These are phyloP conservation scores for Xylariaceae sp. DNA, from an alignment of 2,329 filamentous ascomycete species.

Conservation along the genomic window DNA sequence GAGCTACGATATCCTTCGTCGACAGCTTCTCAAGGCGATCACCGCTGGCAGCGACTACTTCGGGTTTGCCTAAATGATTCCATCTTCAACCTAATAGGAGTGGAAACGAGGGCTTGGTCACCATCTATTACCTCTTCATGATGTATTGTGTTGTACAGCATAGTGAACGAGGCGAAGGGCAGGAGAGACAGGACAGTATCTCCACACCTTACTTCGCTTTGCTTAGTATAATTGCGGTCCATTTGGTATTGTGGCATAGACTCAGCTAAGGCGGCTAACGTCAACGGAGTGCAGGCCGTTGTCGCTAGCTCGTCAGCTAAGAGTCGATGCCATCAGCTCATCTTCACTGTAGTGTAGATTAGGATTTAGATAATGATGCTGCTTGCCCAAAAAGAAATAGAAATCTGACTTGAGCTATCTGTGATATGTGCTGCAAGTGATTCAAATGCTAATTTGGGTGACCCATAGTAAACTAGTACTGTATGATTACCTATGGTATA, in stretches of 20 bases:
- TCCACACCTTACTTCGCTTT: slow-evolving; percentile 5
- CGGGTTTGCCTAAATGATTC: slow-evolving; percentile 76
- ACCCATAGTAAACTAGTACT: no score
- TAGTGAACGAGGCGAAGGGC: slow-evolving; percentile 7
- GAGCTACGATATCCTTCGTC: slow-evolving; percentile 86
- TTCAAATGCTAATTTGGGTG: no score
- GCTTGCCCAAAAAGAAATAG: no score
- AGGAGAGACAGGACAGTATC: slow-evolving; percentile 10
- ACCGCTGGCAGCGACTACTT: slow-evolving; percentile 98
- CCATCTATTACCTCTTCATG: slow-evolving; percentile 9
- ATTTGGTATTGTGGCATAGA: slow-evolving; percentile 13
- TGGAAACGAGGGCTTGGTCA: background rate
- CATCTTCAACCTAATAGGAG: background rate
- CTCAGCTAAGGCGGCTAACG: slow-evolving; percentile 8
- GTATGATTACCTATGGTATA: no score
- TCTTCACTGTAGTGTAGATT: slow-evolving; percentile 20
- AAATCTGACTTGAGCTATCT: no score
- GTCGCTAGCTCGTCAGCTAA: slow-evolving; percentile 14
- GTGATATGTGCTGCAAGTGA: no score
- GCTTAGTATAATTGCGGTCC: slow-evolving; percentile 8
- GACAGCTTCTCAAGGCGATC: slow-evolving; percentile 91
- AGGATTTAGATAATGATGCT: slow-evolving; percentile 10
- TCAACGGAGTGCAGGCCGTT: slow-evolving; percentile 38
- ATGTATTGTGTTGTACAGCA: slow-evolving; percentile 21
- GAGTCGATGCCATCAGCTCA: slow-evolving; percentile 3